Conservation (phyloP, 441 rosid species). For the Corymbia calophylla region DNA sequence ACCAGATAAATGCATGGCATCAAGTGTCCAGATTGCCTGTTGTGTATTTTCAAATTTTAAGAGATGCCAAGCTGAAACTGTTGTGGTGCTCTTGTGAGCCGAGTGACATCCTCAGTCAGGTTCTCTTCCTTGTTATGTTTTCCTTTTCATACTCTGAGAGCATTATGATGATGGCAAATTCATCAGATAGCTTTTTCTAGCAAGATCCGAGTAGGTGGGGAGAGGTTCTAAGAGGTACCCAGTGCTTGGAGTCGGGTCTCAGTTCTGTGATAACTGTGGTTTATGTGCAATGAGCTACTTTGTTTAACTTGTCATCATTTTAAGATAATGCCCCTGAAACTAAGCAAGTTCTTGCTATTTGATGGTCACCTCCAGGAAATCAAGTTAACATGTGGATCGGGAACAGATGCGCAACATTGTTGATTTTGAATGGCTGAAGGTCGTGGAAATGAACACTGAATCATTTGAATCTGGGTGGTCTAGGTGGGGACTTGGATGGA, state of each 20-base stretch:
- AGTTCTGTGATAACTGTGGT: background rate
- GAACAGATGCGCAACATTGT: background rate
- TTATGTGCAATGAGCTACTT: background rate
- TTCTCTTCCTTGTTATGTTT: background rate
- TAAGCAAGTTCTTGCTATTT: background rate
- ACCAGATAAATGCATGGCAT: background rate
- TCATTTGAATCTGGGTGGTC: background rate
- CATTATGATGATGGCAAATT: background rate
- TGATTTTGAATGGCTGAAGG: background rate
- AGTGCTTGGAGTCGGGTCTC: background rate
- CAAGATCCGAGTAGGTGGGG: background rate
- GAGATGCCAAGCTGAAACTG: background rate
- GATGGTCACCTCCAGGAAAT: background rate
- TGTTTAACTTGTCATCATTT: background rate
- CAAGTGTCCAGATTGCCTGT: background rate
- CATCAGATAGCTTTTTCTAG: background rate
- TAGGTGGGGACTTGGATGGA: background rate
- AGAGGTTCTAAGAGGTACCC: background rate
- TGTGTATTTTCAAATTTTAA: background rate
- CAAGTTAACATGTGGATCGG: background rate
- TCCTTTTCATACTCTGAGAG: background rate
- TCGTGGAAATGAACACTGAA: background rate
- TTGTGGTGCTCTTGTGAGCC: background rate
- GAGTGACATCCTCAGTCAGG: background rate
- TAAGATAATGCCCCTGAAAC: background rate